Conservation (phyloP, 495 filamentous ascomycete species). For the Penicillium robsamsonii region DNA sequence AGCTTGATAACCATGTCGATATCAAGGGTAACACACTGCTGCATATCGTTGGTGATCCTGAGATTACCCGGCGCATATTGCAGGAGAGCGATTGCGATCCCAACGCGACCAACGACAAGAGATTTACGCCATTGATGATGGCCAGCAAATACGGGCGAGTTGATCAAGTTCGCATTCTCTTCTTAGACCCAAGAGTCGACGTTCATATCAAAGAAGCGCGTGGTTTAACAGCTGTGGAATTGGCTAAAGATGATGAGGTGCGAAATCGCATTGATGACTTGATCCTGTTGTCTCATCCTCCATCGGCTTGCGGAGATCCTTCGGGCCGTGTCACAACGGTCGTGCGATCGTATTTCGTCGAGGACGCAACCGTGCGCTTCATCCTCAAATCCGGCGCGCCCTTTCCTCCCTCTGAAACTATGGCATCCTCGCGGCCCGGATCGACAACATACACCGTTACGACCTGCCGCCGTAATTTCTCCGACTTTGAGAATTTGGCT, state of each 20-base stretch:
- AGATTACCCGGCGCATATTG: conserved; percentile 71
- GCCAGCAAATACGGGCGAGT: conserved; percentile 98
- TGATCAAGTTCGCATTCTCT: conserved; percentile 86
- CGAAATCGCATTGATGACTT: conserved; percentile 95
- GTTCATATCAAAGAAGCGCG: conserved; percentile 77
- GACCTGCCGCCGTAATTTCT: conserved; percentile 83
- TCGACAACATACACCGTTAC: conserved; percentile 80
- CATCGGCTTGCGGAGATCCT: conserved; percentile 42
- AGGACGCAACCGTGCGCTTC: conserved; percentile 90
- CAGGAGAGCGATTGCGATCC: conserved; percentile 85
- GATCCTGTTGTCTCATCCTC: conserved; percentile 70
- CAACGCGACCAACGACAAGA: conserved; percentile 94
- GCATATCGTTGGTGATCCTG: conserved; percentile 86
- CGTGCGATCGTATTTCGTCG: conserved; percentile 95
- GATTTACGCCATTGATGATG: conserved; percentile 94
- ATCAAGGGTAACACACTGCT: conserved; percentile 88
- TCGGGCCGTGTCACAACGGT: conserved; percentile 88
- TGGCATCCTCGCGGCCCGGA: conserved; percentile 39
- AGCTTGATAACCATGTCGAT: conserved; percentile 92
- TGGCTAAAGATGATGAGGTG: conserved; percentile 98
- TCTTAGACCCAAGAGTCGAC: conserved; percentile 84
- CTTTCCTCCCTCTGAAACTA: conserved; percentile 29
- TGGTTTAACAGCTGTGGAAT: conserved; percentile 90
- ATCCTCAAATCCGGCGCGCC: conserved; percentile 87
- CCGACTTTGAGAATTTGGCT: conserved; percentile 89